phyloP scores from a whole-genome alignment of 2,329 filamentous ascomycete species.

The Fulvia fulva region DNA sequence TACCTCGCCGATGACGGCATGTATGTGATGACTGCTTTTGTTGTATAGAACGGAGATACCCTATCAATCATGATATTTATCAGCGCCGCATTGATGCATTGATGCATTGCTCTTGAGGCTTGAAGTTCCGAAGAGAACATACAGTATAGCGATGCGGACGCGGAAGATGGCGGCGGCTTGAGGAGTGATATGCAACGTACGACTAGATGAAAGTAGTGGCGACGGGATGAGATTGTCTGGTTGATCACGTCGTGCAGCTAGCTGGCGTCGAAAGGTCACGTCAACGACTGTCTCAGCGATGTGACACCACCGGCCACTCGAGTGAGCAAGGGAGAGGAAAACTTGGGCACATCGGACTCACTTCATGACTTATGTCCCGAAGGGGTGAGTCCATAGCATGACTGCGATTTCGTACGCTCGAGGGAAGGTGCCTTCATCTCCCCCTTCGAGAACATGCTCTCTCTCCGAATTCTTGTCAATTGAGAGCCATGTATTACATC shows the following conservation, averaged over 20 bases:
- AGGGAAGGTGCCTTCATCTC: too few species aligned
- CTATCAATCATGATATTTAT: neutral
- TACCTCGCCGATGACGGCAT: slow-evolving; percentile 15
- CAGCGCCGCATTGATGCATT: neutral
- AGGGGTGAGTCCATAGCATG: neutral
- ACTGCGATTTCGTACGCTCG: neutral
- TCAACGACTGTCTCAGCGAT: slow-evolving; percentile 12
- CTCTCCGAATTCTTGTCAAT: too few species aligned
- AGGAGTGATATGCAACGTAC: neutral
- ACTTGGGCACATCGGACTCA: neutral
- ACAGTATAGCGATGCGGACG: too few species aligned
- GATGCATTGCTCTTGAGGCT: too few species aligned
- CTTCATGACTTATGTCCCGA: neutral
- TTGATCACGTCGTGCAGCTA: slow-evolving; percentile 6
- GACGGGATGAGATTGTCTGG: slow-evolving; percentile 5
- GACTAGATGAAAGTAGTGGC: too few species aligned
- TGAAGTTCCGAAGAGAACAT: too few species aligned
- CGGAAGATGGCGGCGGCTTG: neutral
- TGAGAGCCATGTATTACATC: neutral
- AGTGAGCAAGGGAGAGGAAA: neutral
- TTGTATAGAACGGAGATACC: slow-evolving; percentile 6
- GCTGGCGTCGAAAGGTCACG: slow-evolving; percentile 11
- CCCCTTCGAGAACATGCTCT: too few species aligned
- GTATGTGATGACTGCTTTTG: too few species aligned
- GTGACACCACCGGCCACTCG: neutral